Percentiles rank a stretch among this genome's conserved stretches.
Evolutionary conservation across 2,329 filamentous ascomycete species (phyloP).

Genomic region (Nannizzia gypsea): DNA sequence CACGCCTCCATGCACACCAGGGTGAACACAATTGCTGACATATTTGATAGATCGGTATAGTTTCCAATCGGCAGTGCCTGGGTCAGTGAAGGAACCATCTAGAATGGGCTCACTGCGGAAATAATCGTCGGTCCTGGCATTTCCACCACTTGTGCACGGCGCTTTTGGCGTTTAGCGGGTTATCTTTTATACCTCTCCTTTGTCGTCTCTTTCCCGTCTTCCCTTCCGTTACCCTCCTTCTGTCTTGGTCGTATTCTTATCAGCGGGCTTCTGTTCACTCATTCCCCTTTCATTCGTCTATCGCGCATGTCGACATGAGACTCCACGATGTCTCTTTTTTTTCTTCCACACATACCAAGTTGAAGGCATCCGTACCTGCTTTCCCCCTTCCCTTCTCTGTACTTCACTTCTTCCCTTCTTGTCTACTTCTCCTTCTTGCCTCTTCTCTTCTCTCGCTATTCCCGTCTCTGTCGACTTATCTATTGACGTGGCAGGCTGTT

Average conservation of each 20-base stretch:
- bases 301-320: background rate
- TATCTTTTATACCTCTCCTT: background rate
- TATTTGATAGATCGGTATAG: constrained; percentile 24
- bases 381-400: background rate
- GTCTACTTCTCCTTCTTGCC: background rate
- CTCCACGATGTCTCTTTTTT: background rate
- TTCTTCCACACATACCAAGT: background rate
- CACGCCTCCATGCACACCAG: background rate
- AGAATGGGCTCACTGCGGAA: constrained; percentile 28
- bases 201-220: background rate
- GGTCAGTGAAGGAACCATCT: constrained; percentile 28
- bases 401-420: background rate
- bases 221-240: background rate
- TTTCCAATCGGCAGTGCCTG: constrained; percentile 30
- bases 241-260: background rate
- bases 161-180: constrained; percentile 2
- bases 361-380: background rate
- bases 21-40: background rate
- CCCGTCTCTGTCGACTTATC: background rate
- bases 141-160: background rate
- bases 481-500: background rate
- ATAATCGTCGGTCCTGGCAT: constrained; percentile 2
- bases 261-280: background rate
- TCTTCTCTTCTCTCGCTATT: background rate
- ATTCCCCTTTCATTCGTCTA: background rate